These are phyloP conservation scores for Fusarium circinatum DNA, from an alignment of 2,329 filamentous ascomycete genomes.

Conservation along the genomic window DNA sequence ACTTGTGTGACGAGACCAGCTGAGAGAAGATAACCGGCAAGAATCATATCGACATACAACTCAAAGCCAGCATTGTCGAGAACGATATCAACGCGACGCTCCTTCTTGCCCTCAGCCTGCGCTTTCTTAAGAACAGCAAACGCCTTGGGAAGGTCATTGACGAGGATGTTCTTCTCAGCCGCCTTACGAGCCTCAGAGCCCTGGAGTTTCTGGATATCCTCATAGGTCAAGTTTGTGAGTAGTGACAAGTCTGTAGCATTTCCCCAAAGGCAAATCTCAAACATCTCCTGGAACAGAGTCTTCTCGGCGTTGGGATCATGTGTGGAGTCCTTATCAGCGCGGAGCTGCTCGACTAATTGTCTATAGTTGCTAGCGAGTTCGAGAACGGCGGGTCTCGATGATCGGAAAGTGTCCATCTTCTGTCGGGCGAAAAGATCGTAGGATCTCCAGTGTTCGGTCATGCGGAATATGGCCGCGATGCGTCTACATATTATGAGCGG, in stretches of 20 bases:
- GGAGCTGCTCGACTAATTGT: conserved; percentile 75
- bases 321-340: conserved; percentile 60
- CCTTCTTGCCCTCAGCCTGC: conserved; percentile 69
- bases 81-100: conserved; percentile 89
- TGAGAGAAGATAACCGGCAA: conserved; percentile 89
- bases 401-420: conserved; percentile 92
- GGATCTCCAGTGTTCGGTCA: conserved; percentile 83
- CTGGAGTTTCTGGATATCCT: conserved; percentile 97
- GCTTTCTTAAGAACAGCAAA: conserved; percentile 76
- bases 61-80: conserved; percentile 98
- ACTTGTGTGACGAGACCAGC: conserved; percentile 86
- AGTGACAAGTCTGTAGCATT: conserved; percentile 96
- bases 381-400: conserved; percentile 85
- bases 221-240: conserved; percentile 88
- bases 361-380: conserved; percentile 84
- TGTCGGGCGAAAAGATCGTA: conserved; percentile 92
- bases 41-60: conserved; percentile 91
- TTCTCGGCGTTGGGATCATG: conserved; percentile 75
- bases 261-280: conserved; percentile 96
- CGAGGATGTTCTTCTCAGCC: conserved; percentile 89
- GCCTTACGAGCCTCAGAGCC: conserved; percentile 86
- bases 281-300: conserved; percentile 89
- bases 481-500: conserved; percentile 60
- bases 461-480: conserved; percentile 79
- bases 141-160: conserved; percentile 82